Evolutionary conservation across 257 asterid genomes (phyloP).

Genomic region (Vinca minor): DNA sequence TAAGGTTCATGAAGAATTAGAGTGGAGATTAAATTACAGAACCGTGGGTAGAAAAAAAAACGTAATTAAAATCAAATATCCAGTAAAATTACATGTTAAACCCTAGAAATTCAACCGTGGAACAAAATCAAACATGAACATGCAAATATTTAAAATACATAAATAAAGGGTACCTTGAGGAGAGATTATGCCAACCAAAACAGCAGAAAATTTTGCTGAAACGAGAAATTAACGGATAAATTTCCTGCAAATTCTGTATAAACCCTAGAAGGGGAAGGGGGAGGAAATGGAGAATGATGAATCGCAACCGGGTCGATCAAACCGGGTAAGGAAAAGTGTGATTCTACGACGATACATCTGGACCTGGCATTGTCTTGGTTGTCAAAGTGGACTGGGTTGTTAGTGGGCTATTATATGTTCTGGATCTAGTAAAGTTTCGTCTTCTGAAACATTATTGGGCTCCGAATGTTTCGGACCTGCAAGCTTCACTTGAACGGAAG

Average conservation of each 20-base stretch:
- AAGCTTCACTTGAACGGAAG: too few relatives aligned
- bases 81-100: background rate
- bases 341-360: too few relatives aligned
- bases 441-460: too few relatives aligned
- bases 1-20: background rate
- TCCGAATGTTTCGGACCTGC: too few relatives aligned
- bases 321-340: too few relatives aligned
- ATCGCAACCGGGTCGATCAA: background rate
- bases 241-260: background rate
- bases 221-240: background rate
- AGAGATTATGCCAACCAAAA: background rate
- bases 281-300: too few relatives aligned
- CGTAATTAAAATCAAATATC: background rate
- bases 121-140: background rate
- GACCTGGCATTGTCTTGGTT: too few relatives aligned
- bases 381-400: too few relatives aligned
- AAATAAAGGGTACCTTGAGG: background rate
- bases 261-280: background rate
- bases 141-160: too few relatives aligned
- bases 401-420: too few relatives aligned
- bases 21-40: background rate
- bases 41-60: background rate
- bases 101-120: background rate
- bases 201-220: background rate
- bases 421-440: too few relatives aligned